phyloP scores from a whole-genome alignment of 208 protist genomes.

The Porcisia hertigi region DNA sequence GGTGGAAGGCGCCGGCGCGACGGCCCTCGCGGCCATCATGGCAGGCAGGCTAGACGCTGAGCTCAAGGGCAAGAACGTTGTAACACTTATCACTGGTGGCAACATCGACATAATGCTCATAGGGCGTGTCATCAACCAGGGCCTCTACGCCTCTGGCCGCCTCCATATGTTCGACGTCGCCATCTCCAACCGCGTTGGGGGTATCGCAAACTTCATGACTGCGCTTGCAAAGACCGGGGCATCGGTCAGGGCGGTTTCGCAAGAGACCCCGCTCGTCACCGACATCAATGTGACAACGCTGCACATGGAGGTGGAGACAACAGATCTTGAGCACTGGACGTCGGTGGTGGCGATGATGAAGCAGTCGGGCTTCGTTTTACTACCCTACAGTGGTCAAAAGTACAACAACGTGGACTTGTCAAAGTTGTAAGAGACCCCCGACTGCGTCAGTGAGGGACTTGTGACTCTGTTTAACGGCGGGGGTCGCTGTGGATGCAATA shows the following conservation, averaged over 20 bases:
- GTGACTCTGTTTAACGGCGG: too few species aligned
- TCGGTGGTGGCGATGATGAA: conserved; percentile 34
- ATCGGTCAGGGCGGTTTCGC: conserved; percentile 75
- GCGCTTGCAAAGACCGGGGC: conserved; percentile 56
- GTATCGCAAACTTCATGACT: conserved; percentile 58
- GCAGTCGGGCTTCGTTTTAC: conserved; percentile 41
- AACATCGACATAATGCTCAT: conserved; percentile 93
- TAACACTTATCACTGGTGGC: conserved; percentile 84
- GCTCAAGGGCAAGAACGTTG: conserved; percentile 71
- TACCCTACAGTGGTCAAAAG: conserved; percentile 37
- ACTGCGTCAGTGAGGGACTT: not conserved
- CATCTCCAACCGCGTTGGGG: conserved; percentile 84
- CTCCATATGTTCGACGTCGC: conserved; percentile 71
- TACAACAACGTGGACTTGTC: conserved; percentile 47
- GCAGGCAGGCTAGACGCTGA: conserved; percentile 48
- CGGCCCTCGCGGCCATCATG: conserved; percentile 78
- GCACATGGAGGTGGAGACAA: conserved; percentile 64
- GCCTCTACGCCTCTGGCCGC: conserved; percentile 71
- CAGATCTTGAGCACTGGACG: conserved; percentile 41
- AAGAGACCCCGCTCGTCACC: conserved; percentile 79
- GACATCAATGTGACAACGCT: conserved; percentile 48
- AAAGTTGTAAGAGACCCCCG: conserved; percentile 33
- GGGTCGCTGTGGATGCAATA: too few species aligned
- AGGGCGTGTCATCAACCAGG: conserved; percentile 85
- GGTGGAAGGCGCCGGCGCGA: conserved; percentile 84